A percentile compares a stretch with the other conserved stretches of the same genome.
Evolutionary conservation across 176 grass and related monocot genomes (phyloP).

Genomic region (Musa troglodytarum): DNA sequence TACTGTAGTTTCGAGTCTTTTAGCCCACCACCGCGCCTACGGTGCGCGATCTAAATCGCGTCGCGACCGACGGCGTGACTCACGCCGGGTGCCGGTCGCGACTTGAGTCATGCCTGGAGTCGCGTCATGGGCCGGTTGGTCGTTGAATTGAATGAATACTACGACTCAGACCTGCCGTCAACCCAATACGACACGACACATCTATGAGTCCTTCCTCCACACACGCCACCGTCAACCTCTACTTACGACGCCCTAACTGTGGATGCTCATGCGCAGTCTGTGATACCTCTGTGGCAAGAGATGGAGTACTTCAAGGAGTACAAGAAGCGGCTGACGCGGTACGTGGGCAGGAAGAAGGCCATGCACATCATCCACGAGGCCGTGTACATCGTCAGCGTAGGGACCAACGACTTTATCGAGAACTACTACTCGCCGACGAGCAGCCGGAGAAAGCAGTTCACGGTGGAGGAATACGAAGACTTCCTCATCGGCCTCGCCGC

Average conservation of each 20-base stretch:
- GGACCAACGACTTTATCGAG: conserved; percentile 66
- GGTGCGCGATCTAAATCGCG: too few relatives aligned
- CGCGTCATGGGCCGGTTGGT: too few relatives aligned
- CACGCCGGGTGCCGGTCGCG: too few relatives aligned
- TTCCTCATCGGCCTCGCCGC: neutral
- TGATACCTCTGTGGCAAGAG: conserved; percentile 20
- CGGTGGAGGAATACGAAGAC: conserved; percentile 5
- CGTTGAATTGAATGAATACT: too few relatives aligned
- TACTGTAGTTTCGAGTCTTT: neutral
- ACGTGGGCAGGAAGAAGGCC: conserved; percentile 38
- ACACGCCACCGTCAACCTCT: neutral
- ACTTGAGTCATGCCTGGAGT: too few relatives aligned
- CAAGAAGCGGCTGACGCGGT: conserved; percentile 26
- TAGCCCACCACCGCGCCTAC: too few relatives aligned
- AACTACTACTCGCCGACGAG: conserved; percentile 48
- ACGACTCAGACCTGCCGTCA: too few relatives aligned
- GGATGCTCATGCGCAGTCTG: neutral
- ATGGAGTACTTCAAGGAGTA: conserved; percentile 49
- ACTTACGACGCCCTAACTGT: neutral
- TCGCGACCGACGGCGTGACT: too few relatives aligned
- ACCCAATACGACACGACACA: neutral
- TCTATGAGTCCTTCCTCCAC: neutral
- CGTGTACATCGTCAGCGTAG: conserved; percentile 49
- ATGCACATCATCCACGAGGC: conserved; percentile 32
- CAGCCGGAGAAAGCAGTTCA: conserved; percentile 47